Evolutionary conservation across 805 yeast genomes (phyloP), one percentile per base, ranked within the genome.

Genomic region (Candida peoriensis): DNA sequence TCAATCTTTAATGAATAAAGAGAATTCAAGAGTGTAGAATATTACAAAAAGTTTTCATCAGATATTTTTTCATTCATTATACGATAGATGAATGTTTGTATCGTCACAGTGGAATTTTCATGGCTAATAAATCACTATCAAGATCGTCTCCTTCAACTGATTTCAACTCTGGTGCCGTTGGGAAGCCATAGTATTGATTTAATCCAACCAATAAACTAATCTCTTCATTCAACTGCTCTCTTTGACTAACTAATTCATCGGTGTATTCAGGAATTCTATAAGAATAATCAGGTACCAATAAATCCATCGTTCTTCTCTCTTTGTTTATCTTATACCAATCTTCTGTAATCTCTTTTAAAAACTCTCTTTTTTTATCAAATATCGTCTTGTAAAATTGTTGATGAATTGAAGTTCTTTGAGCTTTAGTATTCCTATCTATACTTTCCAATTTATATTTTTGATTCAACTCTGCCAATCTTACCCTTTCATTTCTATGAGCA

Each of bases 261-360:
- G 62, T 48, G 48, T 60, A 43, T 44, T 61, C 50, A 36, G 74
- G 64, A 30, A 70, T 53, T 44, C 58, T 51, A 59, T 64, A 59
- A 36, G 64, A 49, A 53, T 60, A 60, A 41, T 70, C 65, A 28
- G 81, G 68, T 33, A 66, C 62, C 33, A 76, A 48, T 43, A 74
- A 72, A 55, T 87, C 96, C 75, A 86, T 71, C 29, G 77, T 78
- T 43, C 94, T 71, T 48, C 97, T 71, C 56, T 93, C 97, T 50
- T 81, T 77, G 59, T 88, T 89, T 51, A 89, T 83, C 46, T 83
- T 81, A 63, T 90, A 90, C 97, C 97, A 93, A 43, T 76, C 71
- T 26, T 81, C 74, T 6, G 97, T 89, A 4, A 95, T 83, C 7
- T 75, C 70, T 39, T 74, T 68, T 31, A 90, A 70, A 64, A 86